Percentiles rank a stretch among this genome's conserved stretches.
Conservation (phyloP, 768 basidiomycete species). For the Vararia minispora region DNA sequence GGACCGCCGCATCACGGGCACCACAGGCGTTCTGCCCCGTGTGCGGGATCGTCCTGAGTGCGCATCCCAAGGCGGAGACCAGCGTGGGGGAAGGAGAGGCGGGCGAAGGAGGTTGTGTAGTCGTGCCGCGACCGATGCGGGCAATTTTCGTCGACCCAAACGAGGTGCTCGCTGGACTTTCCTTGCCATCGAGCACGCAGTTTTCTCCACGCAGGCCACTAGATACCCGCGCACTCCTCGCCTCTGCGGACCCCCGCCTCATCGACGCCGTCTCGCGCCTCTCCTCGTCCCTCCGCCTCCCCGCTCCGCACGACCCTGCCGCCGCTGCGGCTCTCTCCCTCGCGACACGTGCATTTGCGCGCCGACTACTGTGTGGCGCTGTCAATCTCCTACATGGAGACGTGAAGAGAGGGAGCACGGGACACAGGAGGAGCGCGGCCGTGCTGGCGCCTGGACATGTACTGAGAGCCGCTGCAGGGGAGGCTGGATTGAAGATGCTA, state of each 20-base stretch:
- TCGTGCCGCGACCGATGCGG: too few relatives aligned
- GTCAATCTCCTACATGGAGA: slow-evolving; percentile 5
- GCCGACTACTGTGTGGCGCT: slow-evolving; percentile 1
- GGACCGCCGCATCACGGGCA: slow-evolving; percentile 1
- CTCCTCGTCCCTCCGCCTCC: neutral
- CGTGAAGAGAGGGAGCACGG: neutral
- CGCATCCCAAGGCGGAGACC: too few relatives aligned
- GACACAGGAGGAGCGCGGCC: too few relatives aligned
- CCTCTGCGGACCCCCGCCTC: neutral
- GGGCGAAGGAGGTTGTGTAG: too few relatives aligned
- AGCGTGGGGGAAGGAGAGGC: too few relatives aligned
- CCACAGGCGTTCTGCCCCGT: neutral
- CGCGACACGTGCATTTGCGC: slow-evolving; percentile 8
- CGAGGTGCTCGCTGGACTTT: slow-evolving; percentile 7
- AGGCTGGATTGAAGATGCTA: too few relatives aligned
- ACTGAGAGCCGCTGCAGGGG: too few relatives aligned
- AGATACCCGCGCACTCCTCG: neutral
- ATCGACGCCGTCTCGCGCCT: neutral
- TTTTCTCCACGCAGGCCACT: slow-evolving; percentile 3
- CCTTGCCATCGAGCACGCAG: neutral
- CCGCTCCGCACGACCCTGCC: neutral
- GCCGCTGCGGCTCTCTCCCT: slow-evolving; percentile 6
- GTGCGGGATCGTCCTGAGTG: neutral
- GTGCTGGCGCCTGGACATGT: too few relatives aligned
- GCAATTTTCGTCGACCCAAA: neutral